Conservation (phyloP, 2,329 filamentous ascomycete species). For the Cryoendolithus antarcticus region DNA sequence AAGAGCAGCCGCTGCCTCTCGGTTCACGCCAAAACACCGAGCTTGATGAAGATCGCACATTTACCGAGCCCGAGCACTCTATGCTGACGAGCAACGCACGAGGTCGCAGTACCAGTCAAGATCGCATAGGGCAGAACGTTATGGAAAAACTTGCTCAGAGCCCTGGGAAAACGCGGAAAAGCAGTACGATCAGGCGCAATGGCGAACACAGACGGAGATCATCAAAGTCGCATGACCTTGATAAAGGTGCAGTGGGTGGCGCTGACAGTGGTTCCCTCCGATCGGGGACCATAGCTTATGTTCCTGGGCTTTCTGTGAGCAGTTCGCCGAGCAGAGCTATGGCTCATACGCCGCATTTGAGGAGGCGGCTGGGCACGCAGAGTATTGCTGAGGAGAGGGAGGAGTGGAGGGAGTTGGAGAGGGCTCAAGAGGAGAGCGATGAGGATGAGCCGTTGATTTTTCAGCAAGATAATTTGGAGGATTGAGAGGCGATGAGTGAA, state of each 20-base stretch:
- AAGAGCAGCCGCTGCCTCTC: too few species aligned
- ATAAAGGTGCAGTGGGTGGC: constrained; percentile 38
- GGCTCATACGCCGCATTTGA: constrained; percentile 89
- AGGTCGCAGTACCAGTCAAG: constrained; percentile 53
- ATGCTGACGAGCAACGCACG: too few species aligned
- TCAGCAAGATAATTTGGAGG: constrained; percentile 4
- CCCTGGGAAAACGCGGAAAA: constrained; percentile 35
- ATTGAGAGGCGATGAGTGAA: too few species aligned
- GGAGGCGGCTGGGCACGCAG: constrained; percentile 83
- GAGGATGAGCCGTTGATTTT: constrained; percentile 21
- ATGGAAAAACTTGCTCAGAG: constrained; percentile 54
- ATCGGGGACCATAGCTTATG: too few species aligned
- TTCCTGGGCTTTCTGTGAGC: constrained; percentile 61
- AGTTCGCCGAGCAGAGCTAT: constrained; percentile 79
- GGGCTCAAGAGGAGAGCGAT: constrained; percentile 10
- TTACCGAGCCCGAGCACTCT: too few species aligned
- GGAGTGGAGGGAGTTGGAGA: constrained; percentile 10
- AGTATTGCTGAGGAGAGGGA: constrained; percentile 54
- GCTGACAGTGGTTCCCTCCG: too few species aligned
- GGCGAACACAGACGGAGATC: constrained; percentile 21
- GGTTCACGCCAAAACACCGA: too few species aligned
- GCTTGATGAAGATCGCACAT: too few species aligned
- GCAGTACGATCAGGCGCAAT: constrained; percentile 23
- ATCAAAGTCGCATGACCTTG: constrained; percentile 39
- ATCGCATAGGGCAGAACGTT: constrained; percentile 55